Conservation (phyloP, 331 rosid genomes). For the Acacia concinna region DNA sequence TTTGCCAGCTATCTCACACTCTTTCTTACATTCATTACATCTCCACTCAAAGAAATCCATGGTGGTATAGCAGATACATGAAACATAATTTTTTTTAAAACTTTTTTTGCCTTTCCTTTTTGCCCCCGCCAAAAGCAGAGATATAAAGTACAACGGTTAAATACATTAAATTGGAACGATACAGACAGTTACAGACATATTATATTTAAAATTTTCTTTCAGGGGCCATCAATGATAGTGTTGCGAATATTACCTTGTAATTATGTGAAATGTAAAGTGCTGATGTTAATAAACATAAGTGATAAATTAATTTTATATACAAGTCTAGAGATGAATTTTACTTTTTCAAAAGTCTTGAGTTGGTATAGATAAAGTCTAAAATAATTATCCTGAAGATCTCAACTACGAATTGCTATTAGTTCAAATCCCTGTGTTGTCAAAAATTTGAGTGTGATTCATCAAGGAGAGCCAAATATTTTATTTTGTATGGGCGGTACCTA, state of each 20-base stretch:
- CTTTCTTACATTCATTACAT: not conserved
- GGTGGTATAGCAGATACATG: not conserved
- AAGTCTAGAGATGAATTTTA: not conserved
- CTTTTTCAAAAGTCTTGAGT: not conserved
- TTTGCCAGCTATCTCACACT: not conserved
- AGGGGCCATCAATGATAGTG: not conserved
- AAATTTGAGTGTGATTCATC: not conserved
- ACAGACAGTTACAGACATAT: not conserved
- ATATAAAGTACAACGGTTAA: not conserved
- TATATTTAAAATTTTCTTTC: not conserved
- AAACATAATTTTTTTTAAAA: not conserved
- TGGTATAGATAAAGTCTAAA: not conserved
- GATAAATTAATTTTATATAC: not conserved
- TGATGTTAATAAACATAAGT: not conserved
- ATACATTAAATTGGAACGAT: too few species aligned
- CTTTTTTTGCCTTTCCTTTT: too few species aligned
- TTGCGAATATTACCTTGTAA: not conserved
- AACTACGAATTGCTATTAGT: not conserved
- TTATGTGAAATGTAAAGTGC: not conserved
- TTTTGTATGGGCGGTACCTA: not conserved
- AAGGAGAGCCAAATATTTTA: not conserved
- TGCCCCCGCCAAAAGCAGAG: not conserved
- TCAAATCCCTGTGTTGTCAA: not conserved
- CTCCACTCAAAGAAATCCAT: not conserved
- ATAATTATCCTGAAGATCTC: not conserved